Base-by-base conservation (phyloP, 2,329 filamentous ascomycete genomes). In the Diaporthe velutina region DNA sequence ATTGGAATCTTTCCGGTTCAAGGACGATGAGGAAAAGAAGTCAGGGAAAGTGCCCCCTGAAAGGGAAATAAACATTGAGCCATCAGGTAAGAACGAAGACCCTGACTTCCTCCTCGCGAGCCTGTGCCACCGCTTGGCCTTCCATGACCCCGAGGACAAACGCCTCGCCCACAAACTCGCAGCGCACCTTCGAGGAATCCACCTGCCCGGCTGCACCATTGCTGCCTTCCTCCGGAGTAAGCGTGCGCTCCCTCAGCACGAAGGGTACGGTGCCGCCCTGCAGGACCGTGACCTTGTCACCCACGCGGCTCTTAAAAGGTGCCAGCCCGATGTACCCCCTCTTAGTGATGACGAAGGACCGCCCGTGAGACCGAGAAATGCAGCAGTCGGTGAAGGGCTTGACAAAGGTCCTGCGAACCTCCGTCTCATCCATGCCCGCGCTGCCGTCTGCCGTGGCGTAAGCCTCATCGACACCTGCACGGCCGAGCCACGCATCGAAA, bases 251-350 rank as follows among this genome's bases (percentile, higher is more conserved):
- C 25, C 64, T 68, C 48, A 68, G 33, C 48, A 54, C 48, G 45
- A 68, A 68, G 33, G 64, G 64, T 4, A 68, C 64, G n/a, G 45
- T 68, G 8, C 64, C 64, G n/a, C 64, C 64, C 64, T 68, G 64
- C 9, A 68, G 48, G 15, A 68, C 64, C 28, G 64, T 40, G 30
- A 68, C 10, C n/a, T 68, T 68, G 48, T 68, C 64, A 25, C 45
- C 64, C 8, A 54, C 45, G 2, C 48, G 19, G 33, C 48, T 68
- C 45, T 25, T n/a, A 9, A 68, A 68, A 4, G 64, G 64, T 3
- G 64, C 48, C 6, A 68, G 33, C 5, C 64, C 64, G 9, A 68
- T 30, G 3, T 54, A 68, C 4, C 64, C 64, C 15, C 17, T 54
- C n/a, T n/a, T 38, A 1, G 64, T 68, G 33, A 68, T 19, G n/a